Evolutionary conservation across 768 basidiomycete species (phyloP).

Genomic region (Cystobasidium ongulense): DNA sequence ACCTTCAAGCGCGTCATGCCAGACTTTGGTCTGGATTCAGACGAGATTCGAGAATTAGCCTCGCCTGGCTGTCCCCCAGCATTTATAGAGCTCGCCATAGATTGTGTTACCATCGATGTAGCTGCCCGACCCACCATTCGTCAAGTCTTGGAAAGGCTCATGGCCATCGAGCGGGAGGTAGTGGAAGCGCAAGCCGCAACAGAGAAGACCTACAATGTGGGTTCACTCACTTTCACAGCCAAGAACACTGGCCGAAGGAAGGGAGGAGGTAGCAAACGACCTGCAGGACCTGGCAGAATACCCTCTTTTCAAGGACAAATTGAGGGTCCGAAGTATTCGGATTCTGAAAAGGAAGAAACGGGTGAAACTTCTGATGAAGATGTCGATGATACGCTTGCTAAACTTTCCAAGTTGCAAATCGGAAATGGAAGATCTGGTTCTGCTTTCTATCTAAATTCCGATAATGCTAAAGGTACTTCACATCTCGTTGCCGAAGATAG

Average conservation of each 20-base stretch:
- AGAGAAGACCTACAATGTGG: constrained; percentile 35
- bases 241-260: constrained; percentile 30
- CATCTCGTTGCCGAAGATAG: neutral
- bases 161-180: constrained; percentile 75
- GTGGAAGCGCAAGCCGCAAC: constrained; percentile 44
- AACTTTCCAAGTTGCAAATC: constrained; percentile 19
- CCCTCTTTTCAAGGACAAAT: constrained; percentile 34
- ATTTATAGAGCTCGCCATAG: constrained; percentile 67
- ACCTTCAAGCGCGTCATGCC: constrained; percentile 60
- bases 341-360: neutral
- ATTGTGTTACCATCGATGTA: constrained; percentile 65
- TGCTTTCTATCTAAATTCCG: constrained; percentile 9
- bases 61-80: constrained; percentile 68
- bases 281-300: constrained; percentile 23
- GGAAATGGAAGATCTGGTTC: neutral
- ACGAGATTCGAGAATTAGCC: constrained; percentile 62
- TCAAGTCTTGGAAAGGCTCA: constrained; percentile 67
- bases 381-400: constrained; percentile 24
- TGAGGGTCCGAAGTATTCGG: constrained; percentile 21
- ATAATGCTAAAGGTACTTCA: constrained; percentile 7
- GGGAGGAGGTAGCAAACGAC: constrained; percentile 16
- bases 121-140: constrained; percentile 64
- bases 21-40: constrained; percentile 63
- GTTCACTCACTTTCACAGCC: constrained; percentile 33
- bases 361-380: constrained; percentile 31